A percentile compares a stretch with the other conserved stretches of the same genome.
Evolutionary conservation across 2,329 filamentous ascomycete species (phyloP).

Genomic region (Calcarisporium arbuscula): DNA sequence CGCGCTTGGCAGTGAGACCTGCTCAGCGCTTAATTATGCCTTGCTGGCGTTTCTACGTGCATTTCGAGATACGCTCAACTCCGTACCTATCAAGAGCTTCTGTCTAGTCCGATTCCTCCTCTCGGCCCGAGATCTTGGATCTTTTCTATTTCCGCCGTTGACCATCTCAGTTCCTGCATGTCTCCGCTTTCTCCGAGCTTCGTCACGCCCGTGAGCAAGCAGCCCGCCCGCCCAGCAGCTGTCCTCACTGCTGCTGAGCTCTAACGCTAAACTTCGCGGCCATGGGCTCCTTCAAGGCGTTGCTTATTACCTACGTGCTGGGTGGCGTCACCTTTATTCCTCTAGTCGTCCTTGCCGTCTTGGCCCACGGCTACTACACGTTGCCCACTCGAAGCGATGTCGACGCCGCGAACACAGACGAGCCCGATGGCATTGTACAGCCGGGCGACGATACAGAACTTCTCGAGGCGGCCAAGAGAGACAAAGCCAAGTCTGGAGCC

Average conservation of each 20-base stretch:
- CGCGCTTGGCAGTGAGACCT: neutral
- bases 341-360: constrained; percentile 53
- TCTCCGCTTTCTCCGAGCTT: too few species aligned
- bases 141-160: neutral
- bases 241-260: neutral
- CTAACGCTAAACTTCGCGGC: constrained; percentile 7
- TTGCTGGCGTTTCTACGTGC: neutral
- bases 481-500: constrained; percentile 40
- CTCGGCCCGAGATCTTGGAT: neutral
- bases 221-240: neutral
- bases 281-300: constrained; percentile 48
- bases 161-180: too few species aligned
- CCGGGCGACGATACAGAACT: constrained; percentile 58
- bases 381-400: constrained; percentile 49
- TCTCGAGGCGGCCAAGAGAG: constrained; percentile 51
- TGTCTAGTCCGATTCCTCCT: neutral
- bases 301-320: constrained; percentile 72
- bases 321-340: constrained; percentile 87
- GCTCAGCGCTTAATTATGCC: neutral
- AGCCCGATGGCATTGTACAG: constrained; percentile 40
- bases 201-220: neutral
- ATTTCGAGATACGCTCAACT: neutral
- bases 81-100: neutral
- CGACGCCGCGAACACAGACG: constrained; percentile 19
- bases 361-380: constrained; percentile 63